Evolutionary conservation across 345 rosid genomes (phyloP).

Genomic region (Excoecaria agallocha): DNA sequence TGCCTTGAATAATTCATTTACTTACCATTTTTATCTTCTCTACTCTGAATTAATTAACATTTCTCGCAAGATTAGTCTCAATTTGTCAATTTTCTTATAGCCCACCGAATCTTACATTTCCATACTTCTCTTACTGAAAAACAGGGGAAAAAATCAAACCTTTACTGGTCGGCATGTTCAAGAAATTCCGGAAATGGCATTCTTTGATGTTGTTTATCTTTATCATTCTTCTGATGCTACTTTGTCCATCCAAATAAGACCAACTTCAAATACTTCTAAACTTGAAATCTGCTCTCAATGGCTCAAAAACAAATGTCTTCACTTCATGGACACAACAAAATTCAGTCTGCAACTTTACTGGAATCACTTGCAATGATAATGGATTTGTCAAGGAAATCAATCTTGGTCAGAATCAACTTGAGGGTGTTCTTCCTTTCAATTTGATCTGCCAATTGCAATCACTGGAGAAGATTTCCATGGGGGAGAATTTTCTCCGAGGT

Average conservation of each 20-base stretch:
- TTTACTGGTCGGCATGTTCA: slow-evolving; percentile 31
- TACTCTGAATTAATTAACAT: no score
- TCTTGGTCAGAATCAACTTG: slow-evolving; percentile 43
- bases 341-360: slow-evolving; percentile 26
- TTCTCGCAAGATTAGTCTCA: slow-evolving; percentile 4
- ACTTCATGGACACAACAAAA: slow-evolving; percentile 45
- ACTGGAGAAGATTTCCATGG: slow-evolving; percentile 54
- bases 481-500: no score
- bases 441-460: slow-evolving; percentile 49
- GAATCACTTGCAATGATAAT: slow-evolving; percentile 46
- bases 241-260: slow-evolving; percentile 27
- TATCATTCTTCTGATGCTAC: slow-evolving; percentile 19
- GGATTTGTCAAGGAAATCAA: slow-evolving; percentile 55
- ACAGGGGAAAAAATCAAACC: background rate
- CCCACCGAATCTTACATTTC: slow-evolving; percentile 12
- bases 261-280: slow-evolving; percentile 43
- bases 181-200: slow-evolving; percentile 23
- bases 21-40: no score
- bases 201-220: slow-evolving; percentile 11
- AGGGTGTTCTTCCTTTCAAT: slow-evolving; percentile 53
- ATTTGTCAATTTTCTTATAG: slow-evolving; percentile 4
- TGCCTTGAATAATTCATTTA: no score
- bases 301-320: slow-evolving; percentile 37
- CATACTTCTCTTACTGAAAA: slow-evolving; percentile 10
- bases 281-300: slow-evolving; percentile 42